These are phyloP conservation scores for Aspergillus affinis DNA, from an alignment of 495 filamentous ascomycete genomes.

Conservation along the genomic window DNA sequence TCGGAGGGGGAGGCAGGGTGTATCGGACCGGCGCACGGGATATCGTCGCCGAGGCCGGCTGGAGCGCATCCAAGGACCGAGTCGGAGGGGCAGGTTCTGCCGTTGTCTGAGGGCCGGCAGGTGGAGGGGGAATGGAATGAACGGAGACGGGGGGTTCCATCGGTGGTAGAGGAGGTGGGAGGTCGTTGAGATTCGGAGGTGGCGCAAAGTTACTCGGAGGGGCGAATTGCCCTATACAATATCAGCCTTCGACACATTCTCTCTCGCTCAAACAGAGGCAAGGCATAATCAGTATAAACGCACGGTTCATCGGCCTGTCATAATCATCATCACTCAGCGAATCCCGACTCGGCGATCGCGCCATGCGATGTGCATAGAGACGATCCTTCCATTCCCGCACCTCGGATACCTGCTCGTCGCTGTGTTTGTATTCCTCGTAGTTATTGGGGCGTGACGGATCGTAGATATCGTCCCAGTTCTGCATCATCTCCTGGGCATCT, in stretches of 20 bases:
- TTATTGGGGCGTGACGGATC: slow-evolving; percentile 82
- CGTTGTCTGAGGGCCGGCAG: slow-evolving; percentile 29
- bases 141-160: background rate
- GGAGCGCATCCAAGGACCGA: slow-evolving; percentile 36
- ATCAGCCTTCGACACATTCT: background rate
- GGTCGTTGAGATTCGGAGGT: slow-evolving; percentile 54
- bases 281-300: slow-evolving; percentile 23
- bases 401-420: slow-evolving; percentile 79
- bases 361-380: slow-evolving; percentile 73
- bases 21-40: slow-evolving; percentile 88
- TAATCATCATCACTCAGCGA: slow-evolving; percentile 58
- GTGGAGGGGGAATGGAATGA: slow-evolving; percentile 29
- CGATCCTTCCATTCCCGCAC: slow-evolving; percentile 85
- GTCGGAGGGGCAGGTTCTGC: slow-evolving; percentile 31
- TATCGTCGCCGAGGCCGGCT: slow-evolving; percentile 58
- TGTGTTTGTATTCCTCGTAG: slow-evolving; percentile 81
- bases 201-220: slow-evolving; percentile 75
- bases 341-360: slow-evolving; percentile 49
- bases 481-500: slow-evolving; percentile 57
- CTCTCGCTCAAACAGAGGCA: background rate
- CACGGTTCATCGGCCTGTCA: slow-evolving; percentile 51
- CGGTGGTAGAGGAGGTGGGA: slow-evolving; percentile 34
- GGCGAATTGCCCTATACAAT: slow-evolving; percentile 62
- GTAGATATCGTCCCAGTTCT: slow-evolving; percentile 93
- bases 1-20: slow-evolving; percentile 58